Percentiles rank a stretch among this genome's conserved stretches.
Evolutionary conservation across 441 rosid species (phyloP).

Genomic region (Adansonia rubrostipa): DNA sequence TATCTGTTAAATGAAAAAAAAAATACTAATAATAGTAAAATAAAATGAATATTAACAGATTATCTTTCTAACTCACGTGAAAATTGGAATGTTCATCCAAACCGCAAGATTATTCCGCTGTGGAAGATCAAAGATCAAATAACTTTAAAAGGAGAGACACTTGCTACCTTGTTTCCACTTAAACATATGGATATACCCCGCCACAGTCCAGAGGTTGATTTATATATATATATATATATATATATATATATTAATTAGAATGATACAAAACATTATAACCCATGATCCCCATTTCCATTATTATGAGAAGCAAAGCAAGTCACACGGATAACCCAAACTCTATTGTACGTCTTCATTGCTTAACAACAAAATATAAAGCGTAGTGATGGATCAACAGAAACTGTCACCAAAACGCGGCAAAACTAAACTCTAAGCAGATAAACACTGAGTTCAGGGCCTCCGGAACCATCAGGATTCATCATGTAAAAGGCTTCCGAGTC

Average conservation of each 20-base stretch:
- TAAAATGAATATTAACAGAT: neutral
- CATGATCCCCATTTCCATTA: neutral
- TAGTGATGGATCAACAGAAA: neutral
- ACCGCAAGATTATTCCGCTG: neutral
- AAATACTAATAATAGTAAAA: too few relatives aligned
- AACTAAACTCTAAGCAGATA: slow-evolving; percentile 59
- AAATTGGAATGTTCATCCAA: neutral
- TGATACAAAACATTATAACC: neutral
- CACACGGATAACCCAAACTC: neutral
- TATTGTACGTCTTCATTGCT: neutral
- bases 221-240: too few relatives aligned
- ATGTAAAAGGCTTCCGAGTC: slow-evolving; percentile 80
- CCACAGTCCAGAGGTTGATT: neutral
- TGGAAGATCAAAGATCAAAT: neutral
- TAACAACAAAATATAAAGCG: slow-evolving; percentile 15
- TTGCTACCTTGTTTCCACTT: slow-evolving; percentile 17
- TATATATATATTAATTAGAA: too few relatives aligned
- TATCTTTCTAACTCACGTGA: neutral
- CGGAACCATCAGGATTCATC: slow-evolving; percentile 69
- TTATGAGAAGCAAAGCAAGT: neutral
- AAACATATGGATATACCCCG: slow-evolving; percentile 23
- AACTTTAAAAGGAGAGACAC: neutral
- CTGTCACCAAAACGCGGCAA: neutral
- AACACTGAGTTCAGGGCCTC: slow-evolving; percentile 76
- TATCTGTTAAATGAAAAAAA: too few relatives aligned